These are phyloP conservation scores for Scheffersomyces illinoinensis DNA, from an alignment of 1,139 yeast genomes.

Conservation along the genomic window DNA sequence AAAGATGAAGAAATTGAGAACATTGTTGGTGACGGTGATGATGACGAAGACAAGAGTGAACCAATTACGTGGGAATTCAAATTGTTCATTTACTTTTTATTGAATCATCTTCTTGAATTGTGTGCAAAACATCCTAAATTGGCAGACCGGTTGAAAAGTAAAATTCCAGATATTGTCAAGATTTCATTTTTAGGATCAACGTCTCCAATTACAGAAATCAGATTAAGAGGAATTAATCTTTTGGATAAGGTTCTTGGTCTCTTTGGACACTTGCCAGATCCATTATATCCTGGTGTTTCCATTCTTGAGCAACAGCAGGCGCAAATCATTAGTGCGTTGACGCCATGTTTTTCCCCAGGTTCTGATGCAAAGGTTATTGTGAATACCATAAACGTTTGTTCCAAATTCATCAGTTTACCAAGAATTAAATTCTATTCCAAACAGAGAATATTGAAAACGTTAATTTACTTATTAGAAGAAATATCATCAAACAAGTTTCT, in stretches of 20 bases:
- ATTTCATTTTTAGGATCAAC: constrained; percentile 87
- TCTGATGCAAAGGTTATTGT: constrained; percentile 76
- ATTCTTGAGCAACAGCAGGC: constrained; percentile 92
- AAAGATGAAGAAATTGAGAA: constrained; percentile 49
- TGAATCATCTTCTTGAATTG: constrained; percentile 50
- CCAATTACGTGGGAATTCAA: constrained; percentile 74
- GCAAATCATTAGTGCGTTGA: constrained; percentile 84
- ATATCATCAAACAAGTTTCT: constrained; percentile 46
- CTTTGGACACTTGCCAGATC: constrained; percentile 65
- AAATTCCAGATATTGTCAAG: constrained; percentile 71
- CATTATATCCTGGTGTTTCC: constrained; percentile 69
- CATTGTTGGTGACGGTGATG: constrained; percentile 36
- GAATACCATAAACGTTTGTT: constrained; percentile 76
- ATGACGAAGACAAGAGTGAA: constrained; percentile 48
- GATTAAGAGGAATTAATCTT: constrained; percentile 65
- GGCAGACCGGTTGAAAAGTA: constrained; percentile 44
- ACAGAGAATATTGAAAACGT: constrained; percentile 64
- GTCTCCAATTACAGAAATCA: constrained; percentile 60
- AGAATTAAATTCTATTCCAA: constrained; percentile 48
- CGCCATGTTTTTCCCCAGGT: constrained; percentile 82
- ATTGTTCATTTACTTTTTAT: constrained; percentile 56
- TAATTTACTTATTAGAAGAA: constrained; percentile 70
- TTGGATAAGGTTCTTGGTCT: constrained; percentile 44
- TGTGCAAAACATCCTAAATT: constrained; percentile 43
- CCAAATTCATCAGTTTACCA: constrained; percentile 64